These are phyloP conservation scores for Globisporangium abappressorium DNA, from an alignment of 352 stramenopile genomes.

Conservation along the genomic window DNA sequence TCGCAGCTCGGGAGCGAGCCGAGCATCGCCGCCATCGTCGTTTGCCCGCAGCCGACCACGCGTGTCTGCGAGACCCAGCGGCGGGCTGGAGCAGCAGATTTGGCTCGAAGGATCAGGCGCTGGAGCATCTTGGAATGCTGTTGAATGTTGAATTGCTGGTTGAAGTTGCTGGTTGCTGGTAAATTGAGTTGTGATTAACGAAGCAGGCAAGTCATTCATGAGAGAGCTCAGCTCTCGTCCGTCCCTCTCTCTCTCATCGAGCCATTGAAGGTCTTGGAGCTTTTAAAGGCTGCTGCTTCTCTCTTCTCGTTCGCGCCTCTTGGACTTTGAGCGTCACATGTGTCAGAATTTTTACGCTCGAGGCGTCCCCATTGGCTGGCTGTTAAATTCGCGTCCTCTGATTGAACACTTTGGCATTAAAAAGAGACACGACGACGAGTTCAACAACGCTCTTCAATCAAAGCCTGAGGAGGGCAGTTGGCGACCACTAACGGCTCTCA, in stretches of 20 bases:
- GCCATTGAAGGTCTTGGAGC: not conserved
- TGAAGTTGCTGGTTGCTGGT: not conserved
- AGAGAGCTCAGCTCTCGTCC: not conserved
- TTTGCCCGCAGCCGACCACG: slow-evolving; percentile 10
- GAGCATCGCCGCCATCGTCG: slow-evolving; percentile 14
- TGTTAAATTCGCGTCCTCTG: not conserved
- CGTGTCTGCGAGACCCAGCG: slow-evolving; percentile 15
- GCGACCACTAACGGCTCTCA: not conserved
- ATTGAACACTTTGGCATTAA: not conserved
- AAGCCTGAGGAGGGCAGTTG: not conserved
- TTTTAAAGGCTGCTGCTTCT: not conserved
- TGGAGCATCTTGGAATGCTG: slow-evolving; percentile 8
- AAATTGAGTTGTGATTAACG: slow-evolving; percentile 12
- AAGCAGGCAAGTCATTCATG: not conserved
- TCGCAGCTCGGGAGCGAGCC: not conserved
- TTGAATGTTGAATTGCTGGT: not conserved
- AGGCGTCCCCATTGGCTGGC: not conserved
- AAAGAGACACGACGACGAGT: not conserved
- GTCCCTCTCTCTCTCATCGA: not conserved
- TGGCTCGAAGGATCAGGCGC: slow-evolving; percentile 9
- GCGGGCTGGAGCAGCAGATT: not conserved
- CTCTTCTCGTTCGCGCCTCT: not conserved
- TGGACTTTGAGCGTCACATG: not conserved
- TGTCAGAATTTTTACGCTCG: not conserved
- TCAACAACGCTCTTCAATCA: too few relatives aligned